Percentiles rank a stretch among this genome's conserved stretches.
phyloP scores from a whole-genome alignment of 2,329 filamentous ascomycete genomes.

The Calonectria pseudoturangicola region DNA sequence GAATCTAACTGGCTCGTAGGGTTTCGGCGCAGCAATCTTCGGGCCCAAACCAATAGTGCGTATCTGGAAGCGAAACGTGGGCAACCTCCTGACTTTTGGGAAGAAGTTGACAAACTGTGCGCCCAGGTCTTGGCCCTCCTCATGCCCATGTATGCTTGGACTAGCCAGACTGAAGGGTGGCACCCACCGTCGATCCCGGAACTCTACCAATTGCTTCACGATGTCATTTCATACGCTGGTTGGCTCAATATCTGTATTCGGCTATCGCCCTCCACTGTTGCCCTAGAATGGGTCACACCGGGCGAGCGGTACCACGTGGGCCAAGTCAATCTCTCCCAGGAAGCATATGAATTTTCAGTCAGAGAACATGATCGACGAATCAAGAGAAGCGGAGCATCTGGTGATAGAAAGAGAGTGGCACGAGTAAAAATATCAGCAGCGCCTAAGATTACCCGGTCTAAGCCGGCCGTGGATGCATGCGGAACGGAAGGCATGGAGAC shows the following conservation, averaged over 20 bases:
- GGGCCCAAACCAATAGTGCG: conserved; percentile 51
- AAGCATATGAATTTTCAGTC: conserved; percentile 41
- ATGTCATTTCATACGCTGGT: conserved; percentile 55
- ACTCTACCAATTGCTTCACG: conserved; percentile 55
- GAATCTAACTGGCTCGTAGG: conserved; percentile 47
- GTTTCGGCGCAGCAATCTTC: conserved; percentile 55
- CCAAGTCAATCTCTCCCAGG: conserved; percentile 49
- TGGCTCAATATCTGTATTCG: conserved; percentile 57
- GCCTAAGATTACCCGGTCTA: conserved; percentile 53
- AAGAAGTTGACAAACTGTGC: conserved; percentile 55
- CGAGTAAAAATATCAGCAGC: conserved; percentile 59
- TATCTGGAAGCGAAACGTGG: conserved; percentile 49
- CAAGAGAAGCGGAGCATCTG: conserved; percentile 8
- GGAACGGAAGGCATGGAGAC: conserved; percentile 41
- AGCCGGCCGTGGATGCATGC: conserved; percentile 30
- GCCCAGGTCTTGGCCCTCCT: conserved; percentile 50
- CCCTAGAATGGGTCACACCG: conserved; percentile 55
- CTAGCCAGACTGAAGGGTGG: conserved; percentile 39
- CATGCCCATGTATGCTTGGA: conserved; percentile 50
- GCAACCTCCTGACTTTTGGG: conserved; percentile 56
- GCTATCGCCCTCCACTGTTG: conserved; percentile 50
- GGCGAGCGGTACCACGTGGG: conserved; percentile 52
- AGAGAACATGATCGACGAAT: not conserved
- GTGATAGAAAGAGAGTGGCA: conserved; percentile 36
- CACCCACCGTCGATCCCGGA: conserved; percentile 30